Conservation (phyloP, 148 eudicot genomes). For the Limonium bicolor region DNA sequence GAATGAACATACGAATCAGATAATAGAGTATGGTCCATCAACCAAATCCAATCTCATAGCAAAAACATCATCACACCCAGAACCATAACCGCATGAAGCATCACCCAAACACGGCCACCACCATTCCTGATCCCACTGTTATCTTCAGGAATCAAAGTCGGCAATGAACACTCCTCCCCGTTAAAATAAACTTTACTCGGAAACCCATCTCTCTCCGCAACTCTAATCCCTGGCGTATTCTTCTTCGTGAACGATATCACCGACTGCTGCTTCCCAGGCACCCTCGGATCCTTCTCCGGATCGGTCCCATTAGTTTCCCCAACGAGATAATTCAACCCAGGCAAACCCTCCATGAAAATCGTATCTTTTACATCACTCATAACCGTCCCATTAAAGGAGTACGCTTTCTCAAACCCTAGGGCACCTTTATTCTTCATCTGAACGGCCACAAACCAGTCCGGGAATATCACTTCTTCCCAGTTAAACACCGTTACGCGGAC, state of each 20-base stretch:
- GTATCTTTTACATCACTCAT: constrained; percentile 18
- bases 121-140: too few species aligned
- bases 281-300: constrained; percentile 21
- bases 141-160: constrained; percentile 6
- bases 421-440: constrained; percentile 20
- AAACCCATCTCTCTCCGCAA: constrained; percentile 33
- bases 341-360: constrained; percentile 35
- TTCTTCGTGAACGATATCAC: constrained; percentile 44
- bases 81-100: neutral
- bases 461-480: constrained; percentile 40
- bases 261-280: constrained; percentile 59
- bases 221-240: constrained; percentile 9
- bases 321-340: constrained; percentile 26
- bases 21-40: too few species aligned
- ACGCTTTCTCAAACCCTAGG: constrained; percentile 30
- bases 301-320: constrained; percentile 25
- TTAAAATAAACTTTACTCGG: constrained; percentile 36
- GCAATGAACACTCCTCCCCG: constrained; percentile 58
- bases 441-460: constrained; percentile 54
- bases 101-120: neutral
- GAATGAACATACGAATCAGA: too few species aligned
- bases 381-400: constrained; percentile 39
- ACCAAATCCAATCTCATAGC: too few species aligned
- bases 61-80: too few species aligned
- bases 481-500: constrained; percentile 53